Evolutionary conservation across 805 yeast genomes (phyloP), one percentile per base, ranked within the genome.

Genomic region (Candida sakaeoensis): DNA sequence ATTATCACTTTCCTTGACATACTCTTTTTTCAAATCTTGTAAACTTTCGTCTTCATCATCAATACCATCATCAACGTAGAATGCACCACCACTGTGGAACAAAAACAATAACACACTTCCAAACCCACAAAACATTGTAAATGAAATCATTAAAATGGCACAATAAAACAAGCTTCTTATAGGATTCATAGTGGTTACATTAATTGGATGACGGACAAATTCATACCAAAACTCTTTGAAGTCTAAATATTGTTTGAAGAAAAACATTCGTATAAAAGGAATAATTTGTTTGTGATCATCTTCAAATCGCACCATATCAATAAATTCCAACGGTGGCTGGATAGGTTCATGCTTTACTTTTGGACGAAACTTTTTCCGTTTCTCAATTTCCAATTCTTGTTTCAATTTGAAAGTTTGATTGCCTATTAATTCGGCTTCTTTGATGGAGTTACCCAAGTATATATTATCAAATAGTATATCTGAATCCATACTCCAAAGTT

Each of bases 341-440:
- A 58, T 61, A 3, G 81, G 70, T 23, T 60, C 71, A 45, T 57
- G 55, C 31, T 59, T 53, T 4, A 74, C 58, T 42, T 64, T 64
- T 41, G 78, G 77, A 39, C 61, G 65, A 40, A 57, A 61, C 4
- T 54, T 50, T 18, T 70, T 66, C 33, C 70, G 63, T 34, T 61
- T 65, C 18, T 58, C 57, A 37, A 64, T 64, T 58, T 83, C 89
- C 31, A 79, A 47, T 12, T 63, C 67, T 16, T 61, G 58, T 57
- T 83, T 83, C 17, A 77, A 71, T 24, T 61, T 50, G 59, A 77
- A 89, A 0, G 96, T 88, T 7, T 64, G 60, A 56, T 90, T 89
- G 23, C 96, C 97, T 48, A 89, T 69, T 8, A 55, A 41, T 65
- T 90, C 96, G 9, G 96, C 96, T 54, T 89, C 96, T 27, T 65